Evolutionary conservation across 139 green algal genomes (phyloP), one percentile per base, ranked within the genome.

Genomic region (Nannochloris sp.): DNA sequence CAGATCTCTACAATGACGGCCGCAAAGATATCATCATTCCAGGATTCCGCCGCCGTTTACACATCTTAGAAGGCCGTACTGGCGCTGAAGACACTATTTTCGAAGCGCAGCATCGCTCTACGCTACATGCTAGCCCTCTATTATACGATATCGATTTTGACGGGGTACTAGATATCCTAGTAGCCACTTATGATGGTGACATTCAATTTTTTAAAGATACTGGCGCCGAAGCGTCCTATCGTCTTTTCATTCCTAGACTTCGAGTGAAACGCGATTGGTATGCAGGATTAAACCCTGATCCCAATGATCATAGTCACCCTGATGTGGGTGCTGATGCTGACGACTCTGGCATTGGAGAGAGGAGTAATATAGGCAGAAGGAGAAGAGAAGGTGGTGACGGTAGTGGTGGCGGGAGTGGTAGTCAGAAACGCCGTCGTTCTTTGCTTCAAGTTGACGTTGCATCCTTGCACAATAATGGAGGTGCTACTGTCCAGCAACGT

Each of bases 21-120:
- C 78, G 82, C 19, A 92, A 90, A 61, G 92, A 98, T 57, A 83
- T 99, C 25, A 76, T 99, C 15, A 93, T 98, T 24, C 91, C 92
- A 2, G 81, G 83, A 2, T 97, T 98, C n/a, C 9, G 9, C 2
- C 31, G 31, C 6, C 42, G 13, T 23, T 56, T 25, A 10, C 68
- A 90, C 76, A 77, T 89, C 23, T 54, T 96, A 58, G 87, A 97
- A 55, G 91, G 82, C 3, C 46, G 57, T 1, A 74, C 92, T 66
- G 92, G 92, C 4, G 90, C 85, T 14, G 79, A 87, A 65, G 78
- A 81, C 9, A 44, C 58, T 46, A 58, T 36, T 12, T 78, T 78
- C 57, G 65, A 74, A 29, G 71, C 48, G 32, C 45, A 32, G 64
- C 92, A 97, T 70, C 56, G 79, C 25, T 91, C 83, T 27, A 88